Base-by-base conservation (phyloP, 1,284 basidiomycete species). In the Ustilago shanxiensis region DNA sequence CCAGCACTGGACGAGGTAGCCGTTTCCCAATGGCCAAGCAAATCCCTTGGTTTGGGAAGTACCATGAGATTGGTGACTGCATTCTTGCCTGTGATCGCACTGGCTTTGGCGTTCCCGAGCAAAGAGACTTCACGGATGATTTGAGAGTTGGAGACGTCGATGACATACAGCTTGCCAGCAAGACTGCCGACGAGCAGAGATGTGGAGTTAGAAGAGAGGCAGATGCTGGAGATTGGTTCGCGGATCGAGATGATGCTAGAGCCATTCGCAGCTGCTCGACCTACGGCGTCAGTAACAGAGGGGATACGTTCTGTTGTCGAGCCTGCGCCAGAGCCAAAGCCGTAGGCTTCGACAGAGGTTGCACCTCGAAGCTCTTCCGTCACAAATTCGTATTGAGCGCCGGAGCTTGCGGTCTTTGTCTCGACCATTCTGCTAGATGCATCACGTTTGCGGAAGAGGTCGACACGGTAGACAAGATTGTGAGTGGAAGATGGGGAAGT, bases 111-210 rank as follows among this genome's bases (percentile, higher is more conserved):
- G 3, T 75, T 78, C n/a, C 69, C 73, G 1, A 76, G 65, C 31
- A 76, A 55, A 14, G 78, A 65, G 75, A 97, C 90, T 18, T 92
- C 92, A 37, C 94, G 92, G 29, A 96, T 88, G 33, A 92, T 90
- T 84, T 98, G 95, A 80, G 95, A 93, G 1, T 95, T 96, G 1
- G 93, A 91, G 37, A 96, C 90, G 73, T 97, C 93, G 83, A 95
- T 93, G 31, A 95, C 86, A 67, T 93, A 90, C 54, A 98, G 90
- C n/a, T 91, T 87, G 8, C 35, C 95, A 2, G 74, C 57, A 10
- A 67, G 22, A n/a, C 85, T 85, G 50, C 86, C 85, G 39, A 87
- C 65, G 14, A 82, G 59, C 28, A 86, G 89, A 33, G 92, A 88
- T 0, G 92, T 90, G 0, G 90, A 90, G 6, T 91, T 91, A 14